A percentile compares a stretch with the other conserved stretches of the same genome.
Evolutionary conservation across 192 early-diverging fungal species (phyloP).

Genomic region (Borealophlyctis nickersoniae): DNA sequence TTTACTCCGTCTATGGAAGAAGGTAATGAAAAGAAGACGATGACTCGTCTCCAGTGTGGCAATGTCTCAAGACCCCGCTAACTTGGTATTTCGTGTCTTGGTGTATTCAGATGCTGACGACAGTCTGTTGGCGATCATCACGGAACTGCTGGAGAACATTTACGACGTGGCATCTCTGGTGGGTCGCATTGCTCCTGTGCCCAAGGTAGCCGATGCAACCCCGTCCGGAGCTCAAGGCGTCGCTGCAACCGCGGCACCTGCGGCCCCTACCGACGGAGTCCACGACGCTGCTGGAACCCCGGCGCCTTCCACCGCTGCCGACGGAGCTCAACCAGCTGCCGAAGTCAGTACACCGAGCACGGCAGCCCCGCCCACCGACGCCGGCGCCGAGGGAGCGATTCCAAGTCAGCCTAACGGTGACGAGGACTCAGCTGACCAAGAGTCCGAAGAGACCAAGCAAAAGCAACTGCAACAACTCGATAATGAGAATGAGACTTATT

Average conservation of each 20-base stretch:
- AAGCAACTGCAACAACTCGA: conserved; percentile 26
- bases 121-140: conserved; percentile 42
- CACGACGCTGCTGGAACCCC: neutral
- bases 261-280: conserved; percentile 3
- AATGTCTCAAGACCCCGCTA: no score
- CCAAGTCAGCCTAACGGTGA: no score
- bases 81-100: no score
- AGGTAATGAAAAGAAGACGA: conserved; percentile 23
- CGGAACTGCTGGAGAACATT: conserved; percentile 53
- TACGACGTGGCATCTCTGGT: conserved; percentile 56
- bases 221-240: neutral
- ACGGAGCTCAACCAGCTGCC: conserved; percentile 6
- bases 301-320: no score
- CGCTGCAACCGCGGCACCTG: conserved; percentile 6
- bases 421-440: conserved; percentile 18
- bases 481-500: conserved; percentile 53
- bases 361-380: neutral
- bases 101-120: conserved; percentile 39
- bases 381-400: conserved; percentile 12
- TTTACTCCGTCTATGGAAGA: conserved; percentile 65
- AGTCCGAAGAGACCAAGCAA: conserved; percentile 28
- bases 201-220: conserved; percentile 12
- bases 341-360: conserved; percentile 1
- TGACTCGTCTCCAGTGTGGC: no score
- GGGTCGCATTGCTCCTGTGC: conserved; percentile 43